phyloP scores from a whole-genome alignment of 75 land plant species.

The Pseudotsuga menziesii region DNA sequence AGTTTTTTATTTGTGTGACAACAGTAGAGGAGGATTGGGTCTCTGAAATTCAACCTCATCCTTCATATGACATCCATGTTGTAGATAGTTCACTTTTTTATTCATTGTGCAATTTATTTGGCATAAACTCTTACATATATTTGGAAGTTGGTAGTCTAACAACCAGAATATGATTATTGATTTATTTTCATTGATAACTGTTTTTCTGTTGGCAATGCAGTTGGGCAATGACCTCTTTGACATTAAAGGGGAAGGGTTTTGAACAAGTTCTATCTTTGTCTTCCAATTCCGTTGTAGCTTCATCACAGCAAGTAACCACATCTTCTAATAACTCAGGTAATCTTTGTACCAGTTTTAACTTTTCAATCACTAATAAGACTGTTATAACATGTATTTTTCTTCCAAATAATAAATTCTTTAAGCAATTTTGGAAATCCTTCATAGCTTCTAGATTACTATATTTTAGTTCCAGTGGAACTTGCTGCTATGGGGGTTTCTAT shows the following conservation, averaged over 20 bases:
- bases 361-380: not conserved
- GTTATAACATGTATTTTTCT: not conserved
- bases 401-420: no score
- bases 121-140: not conserved
- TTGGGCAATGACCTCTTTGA: constrained; percentile 97
- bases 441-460: not conserved
- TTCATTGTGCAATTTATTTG: not conserved
- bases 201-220: constrained; percentile 33
- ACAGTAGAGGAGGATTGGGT: no score
- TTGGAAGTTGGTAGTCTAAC: not conserved
- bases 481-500: constrained; percentile 73
- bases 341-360: not conserved
- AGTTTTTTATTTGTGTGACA: no score
- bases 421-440: no score
- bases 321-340: constrained; percentile 25
- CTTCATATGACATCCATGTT: no score
- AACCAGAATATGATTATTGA: not conserved
- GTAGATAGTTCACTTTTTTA: not conserved
- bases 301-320: constrained; percentile 13
- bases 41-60: no score
- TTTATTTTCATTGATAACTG: not conserved
- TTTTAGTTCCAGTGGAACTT: constrained; percentile 55
- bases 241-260: constrained; percentile 60
- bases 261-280: constrained; percentile 45
- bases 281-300: constrained; percentile 19